Evolutionary conservation across 2,329 filamentous ascomycete genomes (phyloP).

Genomic region (Juglanconis juglandina): DNA sequence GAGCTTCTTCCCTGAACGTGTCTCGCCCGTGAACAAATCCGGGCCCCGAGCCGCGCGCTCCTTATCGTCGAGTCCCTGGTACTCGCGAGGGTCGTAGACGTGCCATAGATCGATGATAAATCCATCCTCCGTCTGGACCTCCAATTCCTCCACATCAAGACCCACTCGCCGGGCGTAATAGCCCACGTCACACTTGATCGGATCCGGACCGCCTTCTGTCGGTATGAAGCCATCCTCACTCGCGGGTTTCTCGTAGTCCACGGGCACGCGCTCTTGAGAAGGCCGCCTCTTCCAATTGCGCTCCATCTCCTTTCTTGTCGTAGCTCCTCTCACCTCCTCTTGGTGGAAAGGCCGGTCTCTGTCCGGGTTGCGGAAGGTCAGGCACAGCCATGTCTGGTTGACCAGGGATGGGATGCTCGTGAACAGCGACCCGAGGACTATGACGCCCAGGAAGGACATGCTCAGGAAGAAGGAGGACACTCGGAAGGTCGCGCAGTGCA

Average conservation of each 20-base stretch:
- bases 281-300: constrained; percentile 57
- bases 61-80: constrained; percentile 47
- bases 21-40: constrained; percentile 54
- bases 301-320: constrained; percentile 54
- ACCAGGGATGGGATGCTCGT: constrained; percentile 58
- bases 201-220: constrained; percentile 77
- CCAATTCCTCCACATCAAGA: constrained; percentile 76
- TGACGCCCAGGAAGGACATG: constrained; percentile 69
- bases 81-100: constrained; percentile 77
- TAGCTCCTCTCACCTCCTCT: constrained; percentile 64
- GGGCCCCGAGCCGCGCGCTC: constrained; percentile 56
- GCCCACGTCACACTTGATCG: constrained; percentile 70
- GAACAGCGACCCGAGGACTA: constrained; percentile 71
- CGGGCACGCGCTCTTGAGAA: constrained; percentile 32
- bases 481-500: constrained; percentile 66
- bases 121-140: constrained; percentile 89
- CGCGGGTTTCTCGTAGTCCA: constrained; percentile 40
- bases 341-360: constrained; percentile 63
- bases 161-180: constrained; percentile 89
- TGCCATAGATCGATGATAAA: constrained; percentile 90
- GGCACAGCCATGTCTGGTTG: constrained; percentile 45
- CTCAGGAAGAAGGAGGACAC: constrained; percentile 72
- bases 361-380: constrained; percentile 60
- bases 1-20: constrained; percentile 30
- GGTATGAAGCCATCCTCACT: constrained; percentile 61